These are phyloP conservation scores for Alternaria ethzedia DNA, from an alignment of 2,329 filamentous ascomycete species.

Conservation along the genomic window DNA sequence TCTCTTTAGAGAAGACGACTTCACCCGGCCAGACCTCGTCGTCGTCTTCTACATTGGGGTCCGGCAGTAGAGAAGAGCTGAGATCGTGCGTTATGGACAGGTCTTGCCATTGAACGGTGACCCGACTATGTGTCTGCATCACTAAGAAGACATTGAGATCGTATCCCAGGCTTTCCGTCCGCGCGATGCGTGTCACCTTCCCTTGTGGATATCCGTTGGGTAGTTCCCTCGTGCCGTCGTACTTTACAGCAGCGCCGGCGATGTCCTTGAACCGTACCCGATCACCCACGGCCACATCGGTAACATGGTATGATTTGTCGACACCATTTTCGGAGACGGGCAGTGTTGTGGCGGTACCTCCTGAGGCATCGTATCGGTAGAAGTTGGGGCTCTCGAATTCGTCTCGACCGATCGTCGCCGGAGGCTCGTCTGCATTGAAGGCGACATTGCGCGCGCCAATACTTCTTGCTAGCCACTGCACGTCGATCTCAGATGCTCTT, in stretches of 20 bases:
- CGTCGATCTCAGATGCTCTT: constrained; percentile 52
- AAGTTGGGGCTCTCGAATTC: constrained; percentile 54
- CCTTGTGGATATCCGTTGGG: constrained; percentile 46
- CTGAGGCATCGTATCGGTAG: constrained; percentile 52
- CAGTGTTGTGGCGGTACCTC: constrained; percentile 27
- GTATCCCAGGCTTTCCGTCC: constrained; percentile 59
- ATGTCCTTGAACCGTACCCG: constrained; percentile 64
- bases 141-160: constrained; percentile 66
- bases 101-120: constrained; percentile 66
- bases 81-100: constrained; percentile 56
- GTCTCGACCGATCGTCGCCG: constrained; percentile 38
- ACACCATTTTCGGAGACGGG: constrained; percentile 30
- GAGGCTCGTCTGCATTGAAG: constrained; percentile 40
- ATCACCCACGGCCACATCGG: constrained; percentile 53
- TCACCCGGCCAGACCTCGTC: constrained; percentile 65
- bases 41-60: constrained; percentile 60
- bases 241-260: constrained; percentile 58
- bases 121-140: constrained; percentile 56
- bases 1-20: constrained; percentile 58
- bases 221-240: constrained; percentile 47
- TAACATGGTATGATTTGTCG: constrained; percentile 42
- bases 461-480: constrained; percentile 61
- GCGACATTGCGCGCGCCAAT: constrained; percentile 32
- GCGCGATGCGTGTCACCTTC: constrained; percentile 53
- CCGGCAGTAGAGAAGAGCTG: constrained; percentile 56